Evolutionary conservation across 2,329 filamentous ascomycete genomes (phyloP).

Genomic region (Ascocoryne sarcoides): DNA sequence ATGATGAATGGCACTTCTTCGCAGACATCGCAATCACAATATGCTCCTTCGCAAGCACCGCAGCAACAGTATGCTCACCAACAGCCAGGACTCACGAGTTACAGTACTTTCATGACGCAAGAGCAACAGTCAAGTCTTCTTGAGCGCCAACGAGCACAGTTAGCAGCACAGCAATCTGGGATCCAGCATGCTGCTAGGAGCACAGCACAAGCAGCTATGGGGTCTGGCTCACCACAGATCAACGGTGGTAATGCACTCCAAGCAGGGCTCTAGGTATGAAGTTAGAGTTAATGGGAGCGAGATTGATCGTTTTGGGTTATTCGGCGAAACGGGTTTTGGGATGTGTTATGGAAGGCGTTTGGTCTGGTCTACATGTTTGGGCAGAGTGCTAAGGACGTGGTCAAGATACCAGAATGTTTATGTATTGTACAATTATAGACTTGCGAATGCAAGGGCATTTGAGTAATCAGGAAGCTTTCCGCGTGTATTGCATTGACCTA

Average conservation of each 20-base stretch:
- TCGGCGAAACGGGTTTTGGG: no score
- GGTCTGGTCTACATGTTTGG: no score
- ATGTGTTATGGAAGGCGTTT: no score
- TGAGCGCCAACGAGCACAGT: constrained; percentile 29
- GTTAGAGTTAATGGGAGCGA: no score
- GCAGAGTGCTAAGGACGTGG: no score
- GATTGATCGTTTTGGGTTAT: background rate
- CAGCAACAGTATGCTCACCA: constrained; percentile 15
- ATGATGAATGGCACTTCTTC: constrained; percentile 21
- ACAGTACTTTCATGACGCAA: constrained; percentile 25
- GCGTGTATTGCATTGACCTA: no score
- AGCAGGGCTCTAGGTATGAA: background rate
- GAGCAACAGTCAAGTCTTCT: constrained; percentile 30
- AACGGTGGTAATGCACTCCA: background rate
- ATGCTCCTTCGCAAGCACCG: constrained; percentile 10
- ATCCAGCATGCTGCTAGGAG: constrained; percentile 25
- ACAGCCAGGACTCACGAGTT: constrained; percentile 12
- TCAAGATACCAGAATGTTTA: no score
- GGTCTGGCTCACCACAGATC: background rate
- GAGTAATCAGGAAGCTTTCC: no score
- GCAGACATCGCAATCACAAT: constrained; percentile 16
- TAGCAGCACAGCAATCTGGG: constrained; percentile 27
- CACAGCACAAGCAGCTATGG: constrained; percentile 19
- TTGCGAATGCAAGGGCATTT: no score
- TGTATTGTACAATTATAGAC: no score